phyloP scores from a whole-genome alignment of 805 yeast genomes.

The Komagataella kurtzmanii region DNA sequence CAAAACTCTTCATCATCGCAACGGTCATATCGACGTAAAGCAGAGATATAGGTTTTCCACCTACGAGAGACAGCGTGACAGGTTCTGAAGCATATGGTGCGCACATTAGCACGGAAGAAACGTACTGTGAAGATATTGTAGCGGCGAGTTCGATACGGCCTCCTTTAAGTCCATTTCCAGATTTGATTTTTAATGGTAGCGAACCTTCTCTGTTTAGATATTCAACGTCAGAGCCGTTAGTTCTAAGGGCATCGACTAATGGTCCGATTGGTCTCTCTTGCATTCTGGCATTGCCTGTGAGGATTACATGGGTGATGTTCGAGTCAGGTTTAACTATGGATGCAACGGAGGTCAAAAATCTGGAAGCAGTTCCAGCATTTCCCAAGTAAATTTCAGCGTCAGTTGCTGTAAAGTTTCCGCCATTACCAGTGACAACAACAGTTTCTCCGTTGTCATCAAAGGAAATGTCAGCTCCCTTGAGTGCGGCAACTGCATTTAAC shows the following conservation, averaged over 20 bases:
- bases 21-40: conserved; percentile 96
- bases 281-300: conserved; percentile 96
- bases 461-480: conserved; percentile 70
- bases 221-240: conserved; percentile 65
- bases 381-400: conserved; percentile 72
- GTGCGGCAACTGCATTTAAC: conserved; percentile 71
- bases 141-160: conserved; percentile 92
- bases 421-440: conserved; percentile 71
- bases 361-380: conserved; percentile 96
- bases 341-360: conserved; percentile 88
- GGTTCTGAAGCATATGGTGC: conserved; percentile 92
- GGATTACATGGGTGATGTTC: conserved; percentile 30
- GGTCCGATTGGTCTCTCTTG: conserved; percentile 97
- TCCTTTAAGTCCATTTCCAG: conserved; percentile 68
- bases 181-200: conserved; percentile 61
- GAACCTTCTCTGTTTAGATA: conserved; percentile 72
- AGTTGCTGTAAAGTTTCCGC: conserved; percentile 60
- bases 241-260: conserved; percentile 75
- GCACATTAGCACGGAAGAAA: conserved; percentile 90
- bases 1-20: conserved; percentile 86
- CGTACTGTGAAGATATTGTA: conserved; percentile 94
- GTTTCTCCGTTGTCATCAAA: conserved; percentile 90
- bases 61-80: conserved; percentile 77
- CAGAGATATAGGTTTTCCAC: conserved; percentile 95
- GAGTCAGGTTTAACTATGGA: conserved; percentile 51